Evolutionary conservation across 163 green algal species (phyloP), one percentile per base, ranked within the genome.

Genomic region (Prototheca stagnorum): DNA sequence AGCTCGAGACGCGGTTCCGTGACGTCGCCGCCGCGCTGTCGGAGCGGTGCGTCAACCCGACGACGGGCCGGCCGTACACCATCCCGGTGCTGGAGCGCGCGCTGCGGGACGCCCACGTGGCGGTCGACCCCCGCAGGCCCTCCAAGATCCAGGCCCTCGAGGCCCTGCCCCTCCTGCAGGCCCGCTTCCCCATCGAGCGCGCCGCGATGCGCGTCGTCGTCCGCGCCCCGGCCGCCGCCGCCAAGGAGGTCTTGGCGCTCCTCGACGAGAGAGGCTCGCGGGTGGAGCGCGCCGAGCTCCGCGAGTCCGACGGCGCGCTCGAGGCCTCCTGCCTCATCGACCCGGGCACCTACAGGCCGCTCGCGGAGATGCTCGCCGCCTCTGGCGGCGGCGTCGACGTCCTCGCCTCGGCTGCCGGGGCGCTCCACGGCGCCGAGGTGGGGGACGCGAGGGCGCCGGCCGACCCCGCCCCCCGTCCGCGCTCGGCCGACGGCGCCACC

Each of bases 1-100:
- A 95, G 62, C 75, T 80, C 20, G 78, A 88, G 46, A 75, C 72
- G 41, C 49, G 93, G 26, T 95, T 93, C 65, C 78, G 83, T n/a
- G 90, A 96, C 52, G 81, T 96, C 19, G 82, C 84, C 12, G 70
- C 53, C 17, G 75, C 95, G 31, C 51, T 99, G 24, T 77, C 80
- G 26, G 84, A 96, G 22, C 94, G 95, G 59, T 93, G 78, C 47
- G 64, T 98, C 35, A 94, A 98, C 64, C 88, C 89, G 9, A 88
- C 77, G 5, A 68, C 74, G 16, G 52, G 58, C 24, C 63, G 79
- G 11, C 81, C 82, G 5, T 92, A 90, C 58, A 93, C 90, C 3
- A 53, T 85, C 8, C 79, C 77, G 29, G 87, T 97, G 62, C 64
- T 99, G 29, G 90, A 99, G 74, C 68, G 85, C 5, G 85, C 83